These are phyloP conservation scores for Alternaria ethzedia DNA, from an alignment of 2,329 filamentous ascomycete species.

Conservation along the genomic window DNA sequence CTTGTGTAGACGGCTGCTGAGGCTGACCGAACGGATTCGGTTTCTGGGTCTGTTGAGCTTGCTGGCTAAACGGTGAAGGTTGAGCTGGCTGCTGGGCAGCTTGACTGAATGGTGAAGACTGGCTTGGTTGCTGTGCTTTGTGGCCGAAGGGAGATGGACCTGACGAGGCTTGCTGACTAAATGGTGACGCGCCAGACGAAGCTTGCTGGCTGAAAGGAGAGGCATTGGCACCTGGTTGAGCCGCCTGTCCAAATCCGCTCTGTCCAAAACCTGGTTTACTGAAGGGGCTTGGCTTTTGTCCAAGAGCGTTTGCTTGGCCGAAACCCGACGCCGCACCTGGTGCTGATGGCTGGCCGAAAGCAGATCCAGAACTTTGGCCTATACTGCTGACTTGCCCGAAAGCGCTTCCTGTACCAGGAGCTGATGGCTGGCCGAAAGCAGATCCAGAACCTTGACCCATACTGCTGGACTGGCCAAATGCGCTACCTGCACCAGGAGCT, in stretches of 20 bases:
- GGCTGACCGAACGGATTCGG: conserved; percentile 9
- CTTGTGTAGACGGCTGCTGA: conserved; percentile 5
- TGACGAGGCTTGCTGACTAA: conserved; percentile 32
- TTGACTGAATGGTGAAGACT: conserved; percentile 19
- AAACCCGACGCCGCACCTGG: conserved; percentile 37
- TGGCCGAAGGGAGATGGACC: conserved; percentile 33
- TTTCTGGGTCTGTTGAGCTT: conserved; percentile 24
- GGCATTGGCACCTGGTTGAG: conserved; percentile 43
- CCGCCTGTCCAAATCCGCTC: conserved; percentile 53
- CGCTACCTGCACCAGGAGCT: conserved; percentile 26
- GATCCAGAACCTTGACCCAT: conserved; percentile 7
- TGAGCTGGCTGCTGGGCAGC: conserved; percentile 16
- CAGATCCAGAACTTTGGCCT: conserved; percentile 29
- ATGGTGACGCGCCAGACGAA: conserved; percentile 37
- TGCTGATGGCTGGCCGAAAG: conserved; percentile 46
- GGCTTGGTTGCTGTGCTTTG: conserved; percentile 20
- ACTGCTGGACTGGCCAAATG: conserved; percentile 27
- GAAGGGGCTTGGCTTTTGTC: conserved; percentile 46
- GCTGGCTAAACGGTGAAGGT: conserved; percentile 28
- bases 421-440: conserved; percentile 43
- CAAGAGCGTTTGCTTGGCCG: conserved; percentile 37
- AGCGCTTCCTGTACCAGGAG: conserved; percentile 17
- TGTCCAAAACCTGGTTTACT: conserved; percentile 49
- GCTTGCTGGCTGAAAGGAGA: conserved; percentile 44
- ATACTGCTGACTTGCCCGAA: conserved; percentile 27